Evolutionary conservation across 805 yeast genomes (phyloP), one percentile per base, ranked within the genome.

Genomic region (Spathaspora boniae): DNA sequence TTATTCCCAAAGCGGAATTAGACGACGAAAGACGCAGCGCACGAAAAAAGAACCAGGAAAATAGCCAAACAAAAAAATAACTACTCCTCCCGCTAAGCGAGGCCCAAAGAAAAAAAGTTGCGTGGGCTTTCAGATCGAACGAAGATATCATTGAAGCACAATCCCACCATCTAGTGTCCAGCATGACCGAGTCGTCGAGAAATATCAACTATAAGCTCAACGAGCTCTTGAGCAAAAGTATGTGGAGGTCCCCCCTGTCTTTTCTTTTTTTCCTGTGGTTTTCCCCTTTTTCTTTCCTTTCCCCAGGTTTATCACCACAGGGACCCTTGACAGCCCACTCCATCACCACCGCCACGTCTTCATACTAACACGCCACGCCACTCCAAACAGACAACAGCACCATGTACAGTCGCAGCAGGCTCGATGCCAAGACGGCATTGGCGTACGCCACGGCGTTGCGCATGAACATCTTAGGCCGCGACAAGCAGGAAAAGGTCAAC

Each of bases 401-500:
- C n/a, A 33, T 31, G 12, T 20, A n/a, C 18, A 34, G 30, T 4
- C 14, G 15, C 22, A 5, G 54, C 28, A 62, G 56, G 41, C 49
- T 65, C 27, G 69, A 64, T 31, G 47, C 53, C 6, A 28, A 47
- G 1, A 54, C 63, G 1, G 68, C 68, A 9, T 41, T 64, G 27
- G 42, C 38, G 29, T 67, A 63, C 45, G 62, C 67, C 26, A 36
- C 48, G 18, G 60, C 60, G 16, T 56, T 77, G 27, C 65, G 62
- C 39, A 31, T 53, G 9, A 67, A 70, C 29, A 68, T 75, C 21
- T 46, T 69, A 38, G 73, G 74, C 9, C 58, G 59, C 33, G 74
- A 69, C 40, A 70, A 70, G 36, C 68, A 70, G 32, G 81, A 75
- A 38, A 66, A 68, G 42, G 67, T 72, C 31, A 76, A 73, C 51